phyloP scores from a whole-genome alignment of 2,329 filamentous ascomycete species.

The Venturia nashicola region DNA sequence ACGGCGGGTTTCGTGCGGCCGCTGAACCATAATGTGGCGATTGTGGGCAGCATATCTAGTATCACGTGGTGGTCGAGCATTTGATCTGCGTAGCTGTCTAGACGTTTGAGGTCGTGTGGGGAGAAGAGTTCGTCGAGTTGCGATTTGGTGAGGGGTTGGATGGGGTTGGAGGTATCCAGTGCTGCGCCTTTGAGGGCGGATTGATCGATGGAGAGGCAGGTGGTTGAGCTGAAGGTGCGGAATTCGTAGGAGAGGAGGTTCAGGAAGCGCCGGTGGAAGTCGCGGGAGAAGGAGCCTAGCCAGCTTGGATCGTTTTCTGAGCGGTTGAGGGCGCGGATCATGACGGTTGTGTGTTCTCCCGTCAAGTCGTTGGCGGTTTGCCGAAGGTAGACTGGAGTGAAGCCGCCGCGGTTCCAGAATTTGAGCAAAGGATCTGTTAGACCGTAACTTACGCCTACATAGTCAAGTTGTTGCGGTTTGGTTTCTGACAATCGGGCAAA shows the following conservation, averaged over 20 bases:
- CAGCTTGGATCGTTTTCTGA: conserved; percentile 59
- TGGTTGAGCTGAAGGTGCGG: conserved; percentile 62
- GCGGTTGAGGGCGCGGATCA: conserved; percentile 68
- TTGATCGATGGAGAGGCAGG: conserved; percentile 79
- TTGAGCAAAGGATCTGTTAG: conserved; percentile 78
- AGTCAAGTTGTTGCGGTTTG: conserved; percentile 70
- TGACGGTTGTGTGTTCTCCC: conserved; percentile 94
- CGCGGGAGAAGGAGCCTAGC: conserved; percentile 81
- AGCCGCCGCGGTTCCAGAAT: conserved; percentile 87
- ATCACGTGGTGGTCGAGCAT: conserved; percentile 98
- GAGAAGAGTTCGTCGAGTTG: conserved; percentile 70
- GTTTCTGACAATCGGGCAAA: conserved; percentile 82
- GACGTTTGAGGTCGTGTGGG: conserved; percentile 86
- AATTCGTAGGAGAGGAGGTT: conserved; percentile 88
- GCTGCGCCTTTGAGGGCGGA: conserved; percentile 64
- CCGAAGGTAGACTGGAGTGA: conserved; percentile 82
- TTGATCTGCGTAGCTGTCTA: conserved; percentile 93
- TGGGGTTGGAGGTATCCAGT: conserved; percentile 32
- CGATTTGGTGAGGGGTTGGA: conserved; percentile 51
- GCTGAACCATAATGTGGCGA: conserved; percentile 76
- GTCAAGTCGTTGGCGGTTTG: conserved; percentile 95
- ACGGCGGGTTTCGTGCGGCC: conserved; percentile 57
- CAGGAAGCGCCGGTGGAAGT: conserved; percentile 92
- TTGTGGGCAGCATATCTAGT: conserved; percentile 74
- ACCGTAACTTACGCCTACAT: conserved; percentile 90